phyloP scores from a whole-genome alignment of 2,329 filamentous ascomycete genomes.

The Diaporthe aspalathi region DNA sequence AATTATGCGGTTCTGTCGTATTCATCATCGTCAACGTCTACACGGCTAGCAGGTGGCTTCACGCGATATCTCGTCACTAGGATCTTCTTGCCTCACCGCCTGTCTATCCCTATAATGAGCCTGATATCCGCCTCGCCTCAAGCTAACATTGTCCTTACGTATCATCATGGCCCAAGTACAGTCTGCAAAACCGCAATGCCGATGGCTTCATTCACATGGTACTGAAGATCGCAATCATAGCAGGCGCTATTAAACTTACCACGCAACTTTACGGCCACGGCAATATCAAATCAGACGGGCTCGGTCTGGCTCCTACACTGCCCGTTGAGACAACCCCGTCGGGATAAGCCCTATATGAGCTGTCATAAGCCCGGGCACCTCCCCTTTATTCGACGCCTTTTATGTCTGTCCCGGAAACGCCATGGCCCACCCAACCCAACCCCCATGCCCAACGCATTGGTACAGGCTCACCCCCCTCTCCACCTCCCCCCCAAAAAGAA shows the following conservation, averaged over 20 bases:
- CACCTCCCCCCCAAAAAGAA: no score
- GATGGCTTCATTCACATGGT: neutral
- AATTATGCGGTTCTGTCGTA: neutral
- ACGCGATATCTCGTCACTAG: conserved; percentile 13
- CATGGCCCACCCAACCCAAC: conserved; percentile 6
- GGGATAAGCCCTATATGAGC: conserved; percentile 6
- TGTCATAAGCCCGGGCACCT: neutral
- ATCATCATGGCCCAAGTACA: neutral
- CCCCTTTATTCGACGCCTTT: neutral
- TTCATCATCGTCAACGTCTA: neutral
- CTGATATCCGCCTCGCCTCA: neutral
- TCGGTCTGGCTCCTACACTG: conserved; percentile 7
- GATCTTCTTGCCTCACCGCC: neutral
- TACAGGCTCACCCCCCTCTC: neutral
- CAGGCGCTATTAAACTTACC: neutral
- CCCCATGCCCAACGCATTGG: conserved; percentile 18
- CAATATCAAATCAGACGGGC: conserved; percentile 15
- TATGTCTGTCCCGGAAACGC: conserved; percentile 1
- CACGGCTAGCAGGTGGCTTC: neutral
- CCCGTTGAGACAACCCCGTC: neutral
- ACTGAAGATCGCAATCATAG: conserved; percentile 11
- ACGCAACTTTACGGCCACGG: neutral
- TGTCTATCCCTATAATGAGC: neutral
- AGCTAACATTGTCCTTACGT: neutral
- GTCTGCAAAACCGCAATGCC: neutral